phyloP scores from a whole-genome alignment of 805 yeast genomes.

The Saccharomycopsis capsularis region DNA sequence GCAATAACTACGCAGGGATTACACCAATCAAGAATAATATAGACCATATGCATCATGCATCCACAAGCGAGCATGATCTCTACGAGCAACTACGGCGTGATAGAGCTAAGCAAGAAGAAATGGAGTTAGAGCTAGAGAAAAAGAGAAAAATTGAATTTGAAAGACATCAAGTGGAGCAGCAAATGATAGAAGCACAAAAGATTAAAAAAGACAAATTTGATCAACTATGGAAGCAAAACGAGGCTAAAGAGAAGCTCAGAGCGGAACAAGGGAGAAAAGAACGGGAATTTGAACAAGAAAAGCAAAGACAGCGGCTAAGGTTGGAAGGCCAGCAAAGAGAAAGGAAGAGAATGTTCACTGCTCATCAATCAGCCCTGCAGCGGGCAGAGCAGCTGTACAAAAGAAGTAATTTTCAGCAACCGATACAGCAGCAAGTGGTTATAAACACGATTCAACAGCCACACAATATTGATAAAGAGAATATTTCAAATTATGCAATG shows the following conservation, averaged over 20 bases:
- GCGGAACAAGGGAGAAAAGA: background rate
- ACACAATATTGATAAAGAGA: too few relatives aligned
- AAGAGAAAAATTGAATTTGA: background rate
- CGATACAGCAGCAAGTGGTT: too few relatives aligned
- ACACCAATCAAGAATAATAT: background rate
- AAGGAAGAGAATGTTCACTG: too few relatives aligned
- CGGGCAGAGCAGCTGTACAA: too few relatives aligned
- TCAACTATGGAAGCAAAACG: background rate
- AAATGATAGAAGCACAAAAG: background rate
- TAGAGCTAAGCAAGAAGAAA: constrained; percentile 15
- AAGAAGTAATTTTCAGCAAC: too few relatives aligned
- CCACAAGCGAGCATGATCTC: constrained; percentile 7
- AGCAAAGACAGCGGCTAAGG: background rate
- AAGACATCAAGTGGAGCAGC: constrained; percentile 2
- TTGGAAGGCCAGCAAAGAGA: background rate
- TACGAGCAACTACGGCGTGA: constrained; percentile 17
- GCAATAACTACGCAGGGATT: background rate
- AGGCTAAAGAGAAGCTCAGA: constrained; percentile 2
- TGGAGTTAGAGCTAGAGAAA: constrained; percentile 6
- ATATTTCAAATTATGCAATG: background rate
- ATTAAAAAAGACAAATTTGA: constrained; percentile 4
- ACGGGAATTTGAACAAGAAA: background rate
- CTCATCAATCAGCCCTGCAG: too few relatives aligned
- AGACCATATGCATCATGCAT: background rate
- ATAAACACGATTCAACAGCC: too few relatives aligned